Conservation (phyloP, 176 grass and related monocot species). For the Canna indica region DNA sequence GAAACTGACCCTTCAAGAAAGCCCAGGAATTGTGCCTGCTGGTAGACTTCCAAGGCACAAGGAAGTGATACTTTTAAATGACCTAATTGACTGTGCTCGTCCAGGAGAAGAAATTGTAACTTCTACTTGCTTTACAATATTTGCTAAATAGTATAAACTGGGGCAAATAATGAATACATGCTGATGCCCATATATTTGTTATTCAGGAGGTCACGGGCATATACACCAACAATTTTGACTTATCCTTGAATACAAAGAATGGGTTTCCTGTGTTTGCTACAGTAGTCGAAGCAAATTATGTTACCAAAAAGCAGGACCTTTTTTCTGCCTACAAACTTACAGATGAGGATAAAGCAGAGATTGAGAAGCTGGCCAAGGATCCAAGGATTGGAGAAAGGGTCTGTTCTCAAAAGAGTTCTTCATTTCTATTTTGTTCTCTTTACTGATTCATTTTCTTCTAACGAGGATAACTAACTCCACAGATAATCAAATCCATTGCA, state of each 20-base stretch:
- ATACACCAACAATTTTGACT: slow-evolving; percentile 99
- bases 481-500: slow-evolving; percentile 97
- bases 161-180: slow-evolving; percentile 6
- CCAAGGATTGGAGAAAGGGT: slow-evolving; percentile 97
- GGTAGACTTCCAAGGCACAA: slow-evolving; percentile 98
- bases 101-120: slow-evolving; percentile 99
- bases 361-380: slow-evolving; percentile 93
- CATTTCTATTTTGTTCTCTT: slow-evolving; percentile 17
- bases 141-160: slow-evolving; percentile 3
- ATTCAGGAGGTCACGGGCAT: slow-evolving; percentile 94
- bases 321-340: slow-evolving; percentile 99
- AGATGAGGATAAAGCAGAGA: slow-evolving; percentile 91
- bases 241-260: slow-evolving; percentile 97
- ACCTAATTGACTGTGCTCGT: slow-evolving; percentile 91
- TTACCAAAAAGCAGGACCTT: slow-evolving; percentile 92
- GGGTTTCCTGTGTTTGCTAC: slow-evolving; percentile 98
- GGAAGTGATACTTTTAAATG: slow-evolving; percentile 98
- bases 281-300: slow-evolving; percentile 88
- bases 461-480: slow-evolving; percentile 7
- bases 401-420: slow-evolving; percentile 24
- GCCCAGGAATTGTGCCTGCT: slow-evolving; percentile 95
- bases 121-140: slow-evolving; percentile 5
- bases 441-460: slow-evolving; percentile 6
- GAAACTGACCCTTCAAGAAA: slow-evolving; percentile 93
- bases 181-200: slow-evolving; percentile 17